These are phyloP conservation scores for Heterobasidion irregulare DNA, from an alignment of 1,284 basidiomycete species.

Conservation along the genomic window DNA sequence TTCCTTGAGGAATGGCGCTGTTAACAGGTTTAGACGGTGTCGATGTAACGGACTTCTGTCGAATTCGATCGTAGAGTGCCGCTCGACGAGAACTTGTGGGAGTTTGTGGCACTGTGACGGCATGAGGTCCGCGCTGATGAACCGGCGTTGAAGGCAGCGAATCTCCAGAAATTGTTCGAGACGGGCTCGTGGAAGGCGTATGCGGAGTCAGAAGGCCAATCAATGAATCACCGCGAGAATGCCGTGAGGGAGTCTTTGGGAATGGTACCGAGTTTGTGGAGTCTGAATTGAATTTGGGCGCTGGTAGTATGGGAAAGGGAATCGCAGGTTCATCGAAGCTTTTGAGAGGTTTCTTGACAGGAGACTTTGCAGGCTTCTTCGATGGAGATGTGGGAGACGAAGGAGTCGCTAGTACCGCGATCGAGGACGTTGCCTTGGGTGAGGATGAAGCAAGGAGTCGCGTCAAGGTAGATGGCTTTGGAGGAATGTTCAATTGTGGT, in stretches of 20 bases:
- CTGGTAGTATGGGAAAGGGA: constrained; percentile 41
- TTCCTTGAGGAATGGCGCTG: constrained; percentile 24
- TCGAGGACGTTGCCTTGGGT: constrained; percentile 43
- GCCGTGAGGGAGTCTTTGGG: constrained; percentile 25
- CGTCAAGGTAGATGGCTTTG: constrained; percentile 61
- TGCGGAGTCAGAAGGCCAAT: constrained; percentile 20
- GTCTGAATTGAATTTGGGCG: constrained; percentile 20
- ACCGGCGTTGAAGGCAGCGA: constrained; percentile 54
- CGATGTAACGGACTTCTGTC: constrained; percentile 54
- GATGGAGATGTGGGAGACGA: constrained; percentile 30
- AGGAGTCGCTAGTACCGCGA: constrained; percentile 34
- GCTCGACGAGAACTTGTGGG: constrained; percentile 66
- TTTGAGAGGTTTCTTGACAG: constrained; percentile 27
- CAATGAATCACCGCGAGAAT: constrained; percentile 15
- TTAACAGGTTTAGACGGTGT: constrained; percentile 55
- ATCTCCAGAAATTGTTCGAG: constrained; percentile 25
- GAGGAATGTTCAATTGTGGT: constrained; percentile 39
- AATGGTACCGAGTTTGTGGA: constrained; percentile 38
- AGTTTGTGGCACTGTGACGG: constrained; percentile 51
- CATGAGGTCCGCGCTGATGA: constrained; percentile 47
- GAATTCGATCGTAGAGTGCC: constrained; percentile 71
- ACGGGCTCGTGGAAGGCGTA: constrained; percentile 21
- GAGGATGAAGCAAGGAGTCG: constrained; percentile 62
- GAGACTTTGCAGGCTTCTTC: constrained; percentile 29
- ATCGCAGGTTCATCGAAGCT: constrained; percentile 30